These are phyloP conservation scores for Candida railenensis DNA, from an alignment of 805 yeast species.

Conservation along the genomic window DNA sequence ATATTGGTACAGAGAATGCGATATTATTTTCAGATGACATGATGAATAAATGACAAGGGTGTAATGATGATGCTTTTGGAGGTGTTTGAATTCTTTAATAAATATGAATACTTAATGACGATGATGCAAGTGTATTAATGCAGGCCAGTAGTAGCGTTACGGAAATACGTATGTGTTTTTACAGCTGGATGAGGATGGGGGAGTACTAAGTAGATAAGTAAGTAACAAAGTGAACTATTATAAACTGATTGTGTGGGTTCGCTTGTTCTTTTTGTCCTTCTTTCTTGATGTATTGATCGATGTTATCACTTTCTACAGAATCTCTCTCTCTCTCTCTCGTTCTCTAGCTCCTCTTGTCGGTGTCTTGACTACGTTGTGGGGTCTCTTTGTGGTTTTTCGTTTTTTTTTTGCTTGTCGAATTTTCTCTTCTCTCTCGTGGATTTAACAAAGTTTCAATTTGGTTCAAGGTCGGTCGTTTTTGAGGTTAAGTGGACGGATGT, in stretches of 20 bases:
- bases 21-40: slow-evolving; percentile 6
- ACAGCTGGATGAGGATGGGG: no score
- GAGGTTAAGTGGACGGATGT: no score
- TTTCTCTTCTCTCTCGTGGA: background rate
- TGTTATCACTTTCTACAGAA: background rate
- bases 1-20: background rate
- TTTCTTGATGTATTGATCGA: background rate
- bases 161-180: no score
- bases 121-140: background rate
- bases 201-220: no score
- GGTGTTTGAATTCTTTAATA: background rate
- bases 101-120: slow-evolving; percentile 1
- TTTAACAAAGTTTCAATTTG: background rate
- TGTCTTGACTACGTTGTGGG: background rate
- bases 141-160: background rate
- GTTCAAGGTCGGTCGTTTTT: no score
- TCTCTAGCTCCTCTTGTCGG: background rate
- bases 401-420: background rate
- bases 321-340: background rate
- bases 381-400: background rate
- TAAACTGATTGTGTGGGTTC: background rate
- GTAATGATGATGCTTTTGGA: background rate
- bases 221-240: no score
- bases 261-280: background rate
- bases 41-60: background rate